Percentiles rank a stretch among this genome's conserved stretches.
phyloP scores from a whole-genome alignment of 495 filamentous ascomycete genomes.

The Pyrenula massariospora region DNA sequence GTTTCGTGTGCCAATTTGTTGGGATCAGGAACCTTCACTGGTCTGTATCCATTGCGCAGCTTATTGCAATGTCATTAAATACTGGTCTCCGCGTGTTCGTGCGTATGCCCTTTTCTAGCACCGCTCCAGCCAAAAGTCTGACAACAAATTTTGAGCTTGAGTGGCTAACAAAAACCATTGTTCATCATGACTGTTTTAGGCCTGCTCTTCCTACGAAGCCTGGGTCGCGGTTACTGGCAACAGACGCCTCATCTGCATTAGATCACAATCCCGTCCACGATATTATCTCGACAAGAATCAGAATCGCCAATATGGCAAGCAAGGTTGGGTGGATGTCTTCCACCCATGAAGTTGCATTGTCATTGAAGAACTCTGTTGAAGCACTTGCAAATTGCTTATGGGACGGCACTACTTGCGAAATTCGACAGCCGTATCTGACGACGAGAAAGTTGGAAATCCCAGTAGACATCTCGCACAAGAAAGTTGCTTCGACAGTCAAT shows the following conservation, averaged over 20 bases:
- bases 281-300: neutral
- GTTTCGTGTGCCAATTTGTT: conserved; percentile 38
- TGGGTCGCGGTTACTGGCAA: neutral
- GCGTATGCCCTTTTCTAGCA: conserved; percentile 26
- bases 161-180: conserved; percentile 18
- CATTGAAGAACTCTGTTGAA: no score
- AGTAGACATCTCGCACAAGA: neutral
- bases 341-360: neutral
- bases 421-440: no score
- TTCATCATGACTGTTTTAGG: neutral
- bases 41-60: conserved; percentile 33
- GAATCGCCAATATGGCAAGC: neutral
- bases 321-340: neutral
- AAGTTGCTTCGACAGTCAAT: neutral
- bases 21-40: conserved; percentile 37
- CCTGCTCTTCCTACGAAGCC: neutral
- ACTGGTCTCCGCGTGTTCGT: conserved; percentile 30
- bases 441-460: no score
- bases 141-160: conserved; percentile 28
- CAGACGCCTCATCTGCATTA: neutral
- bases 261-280: neutral
- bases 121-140: conserved; percentile 19
- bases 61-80: conserved; percentile 35
- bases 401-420: no score
- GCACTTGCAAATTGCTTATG: no score